A percentile compares a stretch with the other conserved stretches of the same genome.
These are phyloP conservation scores for Trametes pubescens DNA, from an alignment of 1,284 basidiomycete species.

Conservation along the genomic window DNA sequence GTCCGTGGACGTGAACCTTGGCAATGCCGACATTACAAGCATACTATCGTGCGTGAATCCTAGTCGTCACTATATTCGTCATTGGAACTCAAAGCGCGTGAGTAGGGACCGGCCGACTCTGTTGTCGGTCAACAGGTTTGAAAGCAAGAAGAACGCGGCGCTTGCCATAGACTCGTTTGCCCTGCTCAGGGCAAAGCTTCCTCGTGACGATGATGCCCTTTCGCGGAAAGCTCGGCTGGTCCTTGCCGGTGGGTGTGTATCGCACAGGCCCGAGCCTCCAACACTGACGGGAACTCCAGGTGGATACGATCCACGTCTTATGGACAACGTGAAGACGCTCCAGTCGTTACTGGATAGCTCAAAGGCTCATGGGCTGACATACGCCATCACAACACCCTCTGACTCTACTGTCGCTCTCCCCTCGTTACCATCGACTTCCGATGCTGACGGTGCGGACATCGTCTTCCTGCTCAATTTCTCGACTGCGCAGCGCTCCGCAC, in stretches of 20 bases:
- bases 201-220: slow-evolving; percentile 11
- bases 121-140: slow-evolving; percentile 94
- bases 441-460: slow-evolving; percentile 53
- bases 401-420: slow-evolving; percentile 48
- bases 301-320: slow-evolving; percentile 76
- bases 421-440: slow-evolving; percentile 48
- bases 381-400: slow-evolving; percentile 58
- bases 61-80: background rate
- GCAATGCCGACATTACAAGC: slow-evolving; percentile 60
- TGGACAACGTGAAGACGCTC: slow-evolving; percentile 77
- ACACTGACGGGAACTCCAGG: slow-evolving; percentile 50
- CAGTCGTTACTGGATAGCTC: slow-evolving; percentile 64
- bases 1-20: slow-evolving; percentile 46
- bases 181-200: slow-evolving; percentile 44
- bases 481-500: slow-evolving; percentile 77
- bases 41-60: slow-evolving; percentile 69
- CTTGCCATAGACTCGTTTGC: slow-evolving; percentile 88
- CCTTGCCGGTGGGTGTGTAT: slow-evolving; percentile 64
- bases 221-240: slow-evolving; percentile 63
- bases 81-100: background rate
- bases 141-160: slow-evolving; percentile 92
- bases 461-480: slow-evolving; percentile 91
- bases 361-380: slow-evolving; percentile 57
- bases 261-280: background rate
- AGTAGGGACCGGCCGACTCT: slow-evolving; percentile 78